phyloP scores from a whole-genome alignment of 169 alveolate genomes.

The Eimeria sp. region DNA sequence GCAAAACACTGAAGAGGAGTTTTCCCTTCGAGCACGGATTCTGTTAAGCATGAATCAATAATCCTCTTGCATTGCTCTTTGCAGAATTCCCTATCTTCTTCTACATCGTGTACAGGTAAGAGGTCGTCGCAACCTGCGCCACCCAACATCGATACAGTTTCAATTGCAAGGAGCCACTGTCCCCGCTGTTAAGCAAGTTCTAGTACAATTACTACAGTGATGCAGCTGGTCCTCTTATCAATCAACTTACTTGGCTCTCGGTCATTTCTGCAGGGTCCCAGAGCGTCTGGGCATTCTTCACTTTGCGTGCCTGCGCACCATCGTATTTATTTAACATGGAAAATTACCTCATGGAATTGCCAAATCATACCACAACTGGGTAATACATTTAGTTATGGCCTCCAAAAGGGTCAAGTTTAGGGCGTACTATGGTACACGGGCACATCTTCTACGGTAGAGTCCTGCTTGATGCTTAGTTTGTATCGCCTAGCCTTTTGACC shows the following conservation, averaged over 20 bases:
- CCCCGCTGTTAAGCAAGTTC: not conserved
- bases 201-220: not conserved
- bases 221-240: not conserved
- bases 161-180: not conserved
- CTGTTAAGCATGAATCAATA: not conserved
- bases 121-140: constrained; percentile 66
- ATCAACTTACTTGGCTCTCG: constrained; percentile 57
- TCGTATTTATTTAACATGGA: not conserved
- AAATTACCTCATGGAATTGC: not conserved
- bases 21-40: not conserved
- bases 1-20: constrained; percentile 63
- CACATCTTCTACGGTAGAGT: not conserved
- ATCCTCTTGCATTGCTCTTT: constrained; percentile 26
- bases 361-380: not conserved
- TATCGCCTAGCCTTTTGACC: constrained; percentile 32
- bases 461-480: constrained; percentile 1
- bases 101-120: constrained; percentile 24
- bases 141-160: constrained; percentile 7
- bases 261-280: constrained; percentile 56
- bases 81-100: constrained; percentile 11
- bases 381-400: not conserved
- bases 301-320: constrained; percentile 44
- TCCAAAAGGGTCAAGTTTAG: not conserved
- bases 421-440: constrained; percentile 49
- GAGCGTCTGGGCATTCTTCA: constrained; percentile 44